Base-by-base conservation (phyloP, 1,284 basidiomycete genomes). In the Porodaedalea pini region DNA sequence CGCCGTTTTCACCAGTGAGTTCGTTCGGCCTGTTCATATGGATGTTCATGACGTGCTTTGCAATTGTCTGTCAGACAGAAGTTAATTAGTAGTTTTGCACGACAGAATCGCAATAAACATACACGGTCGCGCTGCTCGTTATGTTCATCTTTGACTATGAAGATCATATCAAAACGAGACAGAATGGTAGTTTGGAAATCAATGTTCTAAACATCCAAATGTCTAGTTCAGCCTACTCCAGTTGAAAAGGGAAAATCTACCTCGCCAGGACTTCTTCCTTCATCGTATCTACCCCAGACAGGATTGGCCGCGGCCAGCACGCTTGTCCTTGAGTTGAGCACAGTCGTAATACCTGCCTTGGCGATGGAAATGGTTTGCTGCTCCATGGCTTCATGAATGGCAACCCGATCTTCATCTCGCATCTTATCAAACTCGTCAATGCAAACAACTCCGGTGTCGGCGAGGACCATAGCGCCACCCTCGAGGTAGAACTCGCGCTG, bases 371-470 rank as follows among this genome's bases (percentile, higher is more conserved):
- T 99, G 0, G 96, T 99, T 71, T 99, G 96, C 70, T 99, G 96
- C 69, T 99, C 96, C 96, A 99, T 99, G 15, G 96, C 97, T 75
- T 99, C 97, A 74, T 99, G 97, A 61, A 99, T 99, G 0, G 97
- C 97, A 1, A 99, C 97, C 59, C 97, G 86, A 69, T 99, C 97
- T 72, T 98, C 96, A 68, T 99, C 97, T 29, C 96, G 81, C 97
- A 99, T 99, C 79, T 99, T 99, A 78, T 99, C 97, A 67, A 99
- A 99, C 72, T 99, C 97, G 69, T 99, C 97, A 68, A 99, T 99
- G 70, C 97, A 99, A 19, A 99, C 97, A 13, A 99, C 95, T 27
- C 97, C 97, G 3, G 93, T 94, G 69, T 99, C 97, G 0, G 97
- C 97, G 29, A 99, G 82, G 7, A 99, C 97, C 97, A 99, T 99